Evolutionary conservation across 148 eudicot species (phyloP).

Genomic region (Simmondsia chinensis): DNA sequence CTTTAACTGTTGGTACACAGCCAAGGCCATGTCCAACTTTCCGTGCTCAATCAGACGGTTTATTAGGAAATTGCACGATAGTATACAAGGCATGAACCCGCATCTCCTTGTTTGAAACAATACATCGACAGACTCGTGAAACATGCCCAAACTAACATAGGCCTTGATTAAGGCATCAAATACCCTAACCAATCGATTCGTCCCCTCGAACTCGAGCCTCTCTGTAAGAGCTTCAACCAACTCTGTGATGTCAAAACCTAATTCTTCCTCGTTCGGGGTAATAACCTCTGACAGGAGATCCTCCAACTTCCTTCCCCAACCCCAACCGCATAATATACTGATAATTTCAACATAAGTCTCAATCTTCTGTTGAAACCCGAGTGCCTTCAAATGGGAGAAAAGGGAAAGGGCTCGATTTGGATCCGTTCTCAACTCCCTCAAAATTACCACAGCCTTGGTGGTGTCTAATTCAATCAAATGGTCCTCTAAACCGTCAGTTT

Average conservation of each 20-base stretch:
- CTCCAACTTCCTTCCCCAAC: constrained; percentile 25
- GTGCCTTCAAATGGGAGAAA: constrained; percentile 27
- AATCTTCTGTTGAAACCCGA: constrained; percentile 44
- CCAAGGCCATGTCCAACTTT: constrained; percentile 26
- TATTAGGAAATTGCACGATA: constrained; percentile 42
- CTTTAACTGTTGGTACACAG: constrained; percentile 38
- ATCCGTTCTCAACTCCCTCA: constrained; percentile 21
- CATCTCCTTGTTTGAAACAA: constrained; percentile 29
- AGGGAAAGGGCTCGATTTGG: constrained; percentile 38
- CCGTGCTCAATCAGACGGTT: constrained; percentile 33
- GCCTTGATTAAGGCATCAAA: constrained; percentile 49
- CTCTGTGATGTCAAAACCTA: constrained; percentile 33
- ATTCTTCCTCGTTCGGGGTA: constrained; percentile 10
- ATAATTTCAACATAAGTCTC: constrained; percentile 39
- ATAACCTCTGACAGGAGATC: constrained; percentile 38
- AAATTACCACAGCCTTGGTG: constrained; percentile 22
- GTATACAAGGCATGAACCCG: constrained; percentile 36
- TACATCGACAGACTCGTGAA: constrained; percentile 43
- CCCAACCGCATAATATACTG: constrained; percentile 38
- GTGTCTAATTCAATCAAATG: constrained; percentile 16
- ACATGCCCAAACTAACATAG: constrained; percentile 41
- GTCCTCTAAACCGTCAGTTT: constrained; percentile 1
- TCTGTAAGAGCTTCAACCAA: constrained; percentile 39
- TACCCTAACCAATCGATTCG: constrained; percentile 21
- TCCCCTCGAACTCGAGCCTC: constrained; percentile 21